Conservation (phyloP, 345 rosid genomes). For the Rhizophora apiculata region DNA sequence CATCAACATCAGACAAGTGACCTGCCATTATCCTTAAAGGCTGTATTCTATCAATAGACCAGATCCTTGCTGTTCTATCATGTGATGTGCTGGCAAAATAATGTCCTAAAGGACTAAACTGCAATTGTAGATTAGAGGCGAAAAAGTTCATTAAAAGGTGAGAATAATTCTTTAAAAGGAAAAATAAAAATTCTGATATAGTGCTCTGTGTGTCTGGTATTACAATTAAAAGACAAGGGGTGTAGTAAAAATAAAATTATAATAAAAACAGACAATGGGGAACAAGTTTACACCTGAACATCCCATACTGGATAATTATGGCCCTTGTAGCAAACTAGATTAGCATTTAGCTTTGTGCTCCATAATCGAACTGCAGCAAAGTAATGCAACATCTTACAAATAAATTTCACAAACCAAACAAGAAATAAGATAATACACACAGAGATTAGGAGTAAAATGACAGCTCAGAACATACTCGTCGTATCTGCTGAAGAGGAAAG, state of each 20-base stretch:
- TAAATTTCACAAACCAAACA: background rate
- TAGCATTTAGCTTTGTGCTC: constrained; percentile 93
- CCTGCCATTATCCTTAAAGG: constrained; percentile 97
- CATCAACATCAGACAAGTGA: constrained; percentile 97
- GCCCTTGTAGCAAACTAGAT: constrained; percentile 98
- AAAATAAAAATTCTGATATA: background rate
- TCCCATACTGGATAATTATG: constrained; percentile 99
- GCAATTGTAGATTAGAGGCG: constrained; percentile 35
- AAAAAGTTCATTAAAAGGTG: constrained; percentile 15
- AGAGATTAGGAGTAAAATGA: background rate
- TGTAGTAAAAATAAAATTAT: background rate
- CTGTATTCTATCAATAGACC: constrained; percentile 93
- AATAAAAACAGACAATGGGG: constrained; percentile 7
- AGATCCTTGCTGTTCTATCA: constrained; percentile 91
- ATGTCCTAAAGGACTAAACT: constrained; percentile 94
- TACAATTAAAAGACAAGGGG: background rate
- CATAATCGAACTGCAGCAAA: constrained; percentile 73
- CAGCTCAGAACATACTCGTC: constrained; percentile 47
- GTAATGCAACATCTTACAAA: background rate
- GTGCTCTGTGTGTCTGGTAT: background rate
- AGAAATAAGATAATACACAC: background rate
- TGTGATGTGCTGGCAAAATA: constrained; percentile 95
- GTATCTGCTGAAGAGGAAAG: constrained; percentile 94
- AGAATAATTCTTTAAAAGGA: background rate
- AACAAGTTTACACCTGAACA: constrained; percentile 61